These are phyloP conservation scores for Colletotrichum sojae DNA, from an alignment of 2,329 filamentous ascomycete species.

Conservation along the genomic window DNA sequence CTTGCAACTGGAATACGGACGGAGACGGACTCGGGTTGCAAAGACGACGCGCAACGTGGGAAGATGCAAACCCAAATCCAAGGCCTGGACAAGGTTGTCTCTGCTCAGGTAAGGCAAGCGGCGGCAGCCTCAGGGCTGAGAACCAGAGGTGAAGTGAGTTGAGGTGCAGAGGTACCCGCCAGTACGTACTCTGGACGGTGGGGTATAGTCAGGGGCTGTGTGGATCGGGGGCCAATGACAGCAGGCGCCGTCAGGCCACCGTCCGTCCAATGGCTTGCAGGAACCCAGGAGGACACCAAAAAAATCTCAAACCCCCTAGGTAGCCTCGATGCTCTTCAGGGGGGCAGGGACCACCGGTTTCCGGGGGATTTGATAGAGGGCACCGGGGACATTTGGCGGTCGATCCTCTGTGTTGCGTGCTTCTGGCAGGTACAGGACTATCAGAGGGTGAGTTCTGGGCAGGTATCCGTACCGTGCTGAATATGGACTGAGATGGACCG, in stretches of 20 bases:
- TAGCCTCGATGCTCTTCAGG: constrained; percentile 17
- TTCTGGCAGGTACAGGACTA: constrained; percentile 5
- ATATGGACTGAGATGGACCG: constrained; percentile 10
- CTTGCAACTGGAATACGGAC: too few relatives aligned
- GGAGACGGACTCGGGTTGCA: too few relatives aligned
- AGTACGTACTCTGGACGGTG: not conserved
- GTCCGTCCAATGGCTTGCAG: constrained; percentile 29
- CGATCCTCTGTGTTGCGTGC: constrained; percentile 9
- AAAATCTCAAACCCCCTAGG: constrained; percentile 34
- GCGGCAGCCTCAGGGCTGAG: constrained; percentile 26
- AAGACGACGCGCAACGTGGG: constrained; percentile 4
- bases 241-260: not conserved
- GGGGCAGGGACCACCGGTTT: constrained; percentile 26
- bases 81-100: constrained; percentile 13
- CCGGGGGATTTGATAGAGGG: constrained; percentile 26
- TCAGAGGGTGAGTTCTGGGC: constrained; percentile 2
- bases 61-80: constrained; percentile 6
- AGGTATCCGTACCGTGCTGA: constrained; percentile 5
- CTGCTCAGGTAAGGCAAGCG: constrained; percentile 29
- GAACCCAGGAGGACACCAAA: constrained; percentile 6
- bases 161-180: constrained; percentile 13
- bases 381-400: constrained; percentile 1
- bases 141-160: constrained; percentile 15
- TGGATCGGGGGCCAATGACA: not conserved
- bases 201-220: constrained; percentile 3